Conservation (phyloP, 1,284 basidiomycete species). For the Ustilago lituana region DNA sequence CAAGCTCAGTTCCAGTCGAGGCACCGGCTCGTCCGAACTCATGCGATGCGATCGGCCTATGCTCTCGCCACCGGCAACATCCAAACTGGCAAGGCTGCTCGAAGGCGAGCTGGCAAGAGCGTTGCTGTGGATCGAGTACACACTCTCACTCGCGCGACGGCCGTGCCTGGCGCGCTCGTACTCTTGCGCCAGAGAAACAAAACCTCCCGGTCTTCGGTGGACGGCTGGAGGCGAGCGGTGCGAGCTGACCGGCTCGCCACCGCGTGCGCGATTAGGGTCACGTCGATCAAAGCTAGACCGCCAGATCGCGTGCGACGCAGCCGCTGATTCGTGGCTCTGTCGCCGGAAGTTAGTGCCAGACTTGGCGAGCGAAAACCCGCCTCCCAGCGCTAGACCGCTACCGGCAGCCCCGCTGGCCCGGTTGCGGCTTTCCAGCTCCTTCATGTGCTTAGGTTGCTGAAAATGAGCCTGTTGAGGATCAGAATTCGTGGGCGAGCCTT, state of each 20-base stretch:
- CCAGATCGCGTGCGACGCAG: conserved; percentile 8
- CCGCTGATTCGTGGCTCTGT: conserved; percentile 18
- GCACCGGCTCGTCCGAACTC: conserved; percentile 10
- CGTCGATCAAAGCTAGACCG: conserved; percentile 17
- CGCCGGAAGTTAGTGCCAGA: conserved; percentile 38
- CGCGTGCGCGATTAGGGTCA: conserved; percentile 7
- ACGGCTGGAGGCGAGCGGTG: conserved; percentile 34
- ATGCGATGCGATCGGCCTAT: not conserved
- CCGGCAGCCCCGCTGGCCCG: conserved; percentile 5
- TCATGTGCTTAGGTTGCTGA: conserved; percentile 36
- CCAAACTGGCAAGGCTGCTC: conserved; percentile 37
- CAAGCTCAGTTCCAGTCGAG: conserved; percentile 8
- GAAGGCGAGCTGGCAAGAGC: conserved; percentile 33
- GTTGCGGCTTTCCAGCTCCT: conserved; percentile 25
- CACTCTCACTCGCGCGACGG: conserved; percentile 26
- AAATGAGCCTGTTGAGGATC: conserved; percentile 12
- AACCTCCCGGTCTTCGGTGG: conserved; percentile 41
- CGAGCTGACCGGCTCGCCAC: conserved; percentile 11
- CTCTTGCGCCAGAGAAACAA: conserved; percentile 44
- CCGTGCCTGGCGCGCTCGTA: conserved; percentile 30
- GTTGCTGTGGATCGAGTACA: conserved; percentile 36
- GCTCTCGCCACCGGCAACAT: conserved; percentile 1
- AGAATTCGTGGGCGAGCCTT: not conserved
- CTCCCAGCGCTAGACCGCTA: conserved; percentile 38
- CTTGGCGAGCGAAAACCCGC: conserved; percentile 46